phyloP scores from a whole-genome alignment of 495 filamentous ascomycete genomes.

The Penicillium pancosmium region DNA sequence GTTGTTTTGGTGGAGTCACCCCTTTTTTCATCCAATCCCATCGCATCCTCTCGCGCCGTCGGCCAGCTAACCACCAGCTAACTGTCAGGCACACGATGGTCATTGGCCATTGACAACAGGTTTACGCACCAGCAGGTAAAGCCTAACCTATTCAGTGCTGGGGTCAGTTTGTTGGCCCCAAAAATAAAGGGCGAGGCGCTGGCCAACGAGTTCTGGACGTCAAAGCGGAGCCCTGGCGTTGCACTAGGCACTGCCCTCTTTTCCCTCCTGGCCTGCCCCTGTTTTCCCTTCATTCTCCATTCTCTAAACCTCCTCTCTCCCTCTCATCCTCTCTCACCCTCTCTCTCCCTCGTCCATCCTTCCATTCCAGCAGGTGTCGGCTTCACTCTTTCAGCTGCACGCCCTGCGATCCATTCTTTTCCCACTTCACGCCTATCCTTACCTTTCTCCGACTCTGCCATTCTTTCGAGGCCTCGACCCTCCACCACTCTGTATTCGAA shows the following conservation, averaged over 20 bases:
- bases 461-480: background rate
- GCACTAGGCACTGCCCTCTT: constrained; percentile 18
- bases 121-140: background rate
- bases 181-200: constrained; percentile 20
- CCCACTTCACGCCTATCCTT: background rate
- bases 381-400: constrained; percentile 85
- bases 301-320: constrained; percentile 22
- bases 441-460: constrained; percentile 9
- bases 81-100: background rate
- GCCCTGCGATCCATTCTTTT: constrained; percentile 58
- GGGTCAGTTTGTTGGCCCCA: constrained; percentile 3
- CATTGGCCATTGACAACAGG: background rate
- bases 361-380: constrained; percentile 58
- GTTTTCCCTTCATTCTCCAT: constrained; percentile 53
- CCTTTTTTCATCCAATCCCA: constrained; percentile 1
- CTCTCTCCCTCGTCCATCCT: constrained; percentile 30
- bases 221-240: constrained; percentile 2
- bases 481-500: constrained; percentile 3
- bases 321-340: constrained; percentile 39
- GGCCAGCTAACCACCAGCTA: background rate
- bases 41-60: background rate
- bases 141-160: background rate
- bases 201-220: background rate
- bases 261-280: constrained; percentile 38
- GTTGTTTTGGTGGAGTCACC: background rate